These are phyloP conservation scores for Trametes gibbosa DNA, from an alignment of 768 basidiomycete species.

Conservation along the genomic window DNA sequence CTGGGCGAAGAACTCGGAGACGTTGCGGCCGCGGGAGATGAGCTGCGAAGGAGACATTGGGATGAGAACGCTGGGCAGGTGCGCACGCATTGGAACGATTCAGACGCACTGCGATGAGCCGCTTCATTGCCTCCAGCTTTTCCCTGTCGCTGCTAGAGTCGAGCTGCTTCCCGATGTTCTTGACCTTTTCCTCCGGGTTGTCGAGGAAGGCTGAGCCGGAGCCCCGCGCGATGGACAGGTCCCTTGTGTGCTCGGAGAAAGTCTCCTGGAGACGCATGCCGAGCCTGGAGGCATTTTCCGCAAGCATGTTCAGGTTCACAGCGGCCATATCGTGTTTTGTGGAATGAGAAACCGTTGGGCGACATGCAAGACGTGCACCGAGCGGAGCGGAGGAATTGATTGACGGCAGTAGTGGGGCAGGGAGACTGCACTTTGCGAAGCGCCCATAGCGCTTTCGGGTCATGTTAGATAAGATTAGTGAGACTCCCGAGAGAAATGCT, in stretches of 20 bases:
- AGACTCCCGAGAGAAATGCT: background rate
- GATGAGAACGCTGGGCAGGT: background rate
- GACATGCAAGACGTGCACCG: background rate
- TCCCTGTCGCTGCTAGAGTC: constrained; percentile 88
- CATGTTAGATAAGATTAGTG: too few species aligned
- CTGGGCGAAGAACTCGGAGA: constrained; percentile 91
- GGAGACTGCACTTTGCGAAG: background rate
- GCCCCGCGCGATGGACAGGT: constrained; percentile 58
- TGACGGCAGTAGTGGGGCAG: background rate
- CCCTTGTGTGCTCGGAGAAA: constrained; percentile 76
- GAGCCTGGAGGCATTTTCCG: constrained; percentile 81
- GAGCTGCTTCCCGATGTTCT: constrained; percentile 81
- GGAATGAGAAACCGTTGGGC: background rate
- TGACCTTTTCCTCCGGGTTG: constrained; percentile 73
- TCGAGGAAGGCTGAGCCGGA: constrained; percentile 62
- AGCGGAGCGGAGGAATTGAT: background rate
- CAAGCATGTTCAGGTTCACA: constrained; percentile 40
- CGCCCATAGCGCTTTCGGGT: constrained; percentile 5
- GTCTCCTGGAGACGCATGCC: constrained; percentile 84
- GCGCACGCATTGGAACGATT: background rate
- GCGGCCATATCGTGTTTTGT: constrained; percentile 1
- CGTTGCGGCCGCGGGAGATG: constrained; percentile 89
- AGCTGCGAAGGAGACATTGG: constrained; percentile 47
- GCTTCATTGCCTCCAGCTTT: constrained; percentile 92
- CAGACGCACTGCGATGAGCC: constrained; percentile 83